phyloP scores from a whole-genome alignment of 371 early-diverging fungal species.

The Gilbertella persicaria region DNA sequence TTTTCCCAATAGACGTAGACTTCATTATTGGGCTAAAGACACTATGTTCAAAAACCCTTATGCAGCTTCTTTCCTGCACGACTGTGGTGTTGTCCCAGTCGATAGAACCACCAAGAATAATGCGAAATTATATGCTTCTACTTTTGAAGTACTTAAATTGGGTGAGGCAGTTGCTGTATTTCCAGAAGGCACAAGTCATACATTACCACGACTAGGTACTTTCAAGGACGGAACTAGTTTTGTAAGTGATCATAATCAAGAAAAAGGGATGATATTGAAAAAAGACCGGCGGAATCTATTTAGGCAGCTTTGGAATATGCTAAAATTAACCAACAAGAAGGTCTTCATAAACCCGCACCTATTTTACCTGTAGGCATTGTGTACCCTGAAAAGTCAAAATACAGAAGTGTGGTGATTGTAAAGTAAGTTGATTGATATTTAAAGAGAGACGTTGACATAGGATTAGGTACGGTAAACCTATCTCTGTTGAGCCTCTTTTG shows the following conservation, averaged over 20 bases:
- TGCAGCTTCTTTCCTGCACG: constrained; percentile 37
- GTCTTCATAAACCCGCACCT: constrained; percentile 25
- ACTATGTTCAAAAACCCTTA: constrained; percentile 50
- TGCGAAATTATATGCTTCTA: constrained; percentile 44
- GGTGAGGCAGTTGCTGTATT: constrained; percentile 60
- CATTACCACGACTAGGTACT: constrained; percentile 41
- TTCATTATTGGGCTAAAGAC: constrained; percentile 65
- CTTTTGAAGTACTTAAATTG: constrained; percentile 47
- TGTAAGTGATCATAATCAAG: constrained; percentile 24
- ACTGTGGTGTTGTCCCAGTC: constrained; percentile 59
- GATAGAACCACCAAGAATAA: constrained; percentile 61
- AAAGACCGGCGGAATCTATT: background rate
- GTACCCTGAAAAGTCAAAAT: constrained; percentile 60
- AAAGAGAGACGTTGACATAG: no score
- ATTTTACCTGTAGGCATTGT: constrained; percentile 59
- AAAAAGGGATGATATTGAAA: background rate
- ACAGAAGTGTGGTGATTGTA: constrained; percentile 54
- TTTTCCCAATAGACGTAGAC: constrained; percentile 45
- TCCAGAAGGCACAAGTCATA: constrained; percentile 62
- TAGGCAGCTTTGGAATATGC: constrained; percentile 57
- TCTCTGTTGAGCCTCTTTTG: constrained; percentile 47
- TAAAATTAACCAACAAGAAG: constrained; percentile 36
- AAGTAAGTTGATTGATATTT: constrained; percentile 44
- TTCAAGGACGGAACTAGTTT: constrained; percentile 56
- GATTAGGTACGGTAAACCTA: constrained; percentile 54